Evolutionary conservation across 2,329 filamentous ascomycete genomes (phyloP), one percentile per base, ranked within the genome.

Genomic region (Geosmithia morbida): DNA sequence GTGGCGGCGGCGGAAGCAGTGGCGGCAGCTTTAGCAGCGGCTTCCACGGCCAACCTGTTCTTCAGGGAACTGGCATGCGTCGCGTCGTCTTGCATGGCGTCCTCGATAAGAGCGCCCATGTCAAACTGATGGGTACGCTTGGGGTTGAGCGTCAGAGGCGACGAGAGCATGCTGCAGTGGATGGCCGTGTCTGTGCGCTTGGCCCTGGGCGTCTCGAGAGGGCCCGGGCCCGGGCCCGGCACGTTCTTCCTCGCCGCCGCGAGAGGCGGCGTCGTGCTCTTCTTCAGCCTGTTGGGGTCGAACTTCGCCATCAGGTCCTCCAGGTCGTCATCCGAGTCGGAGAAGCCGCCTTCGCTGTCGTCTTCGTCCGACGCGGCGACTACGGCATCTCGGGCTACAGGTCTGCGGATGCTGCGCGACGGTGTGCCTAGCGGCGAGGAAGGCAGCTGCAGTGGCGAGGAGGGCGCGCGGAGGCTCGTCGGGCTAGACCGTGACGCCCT

Each of bases 321-420:
- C 14, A 82, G 67, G 0, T 81, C 82, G 45, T 72, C 73, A 22
- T 77, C 75, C 17, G 56, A 59, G 39, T 52, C 54, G 39, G 70
- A 75, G 53, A 81, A 71, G 26, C 72, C 73, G 17, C 74, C 74
- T n/a, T 85, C 83, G 10, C 83, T 82, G 56, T 89, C 85, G 10
- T 48, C 48, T 5, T 49, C 48, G 30, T 51, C 48, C 18, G 50
- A 51, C 19, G 46, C 50, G n/a, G 46, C 48, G 18, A 51, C 43
- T 14, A 49, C 42, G 22, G 40, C 39, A 46, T 48, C 30, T 11
- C 19, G 30, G 33, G 30, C 30, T 14, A 8, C 29, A 29, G 8
- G 44, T 13, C n/a, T 17, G 10, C 14, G 22, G 22, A 41, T 16
- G 19, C 7, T 37, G 45, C 37, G 45, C 30, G 43, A 45, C 10